phyloP scores from a whole-genome alignment of 441 rosid species.

The Adansonia gregorii region DNA sequence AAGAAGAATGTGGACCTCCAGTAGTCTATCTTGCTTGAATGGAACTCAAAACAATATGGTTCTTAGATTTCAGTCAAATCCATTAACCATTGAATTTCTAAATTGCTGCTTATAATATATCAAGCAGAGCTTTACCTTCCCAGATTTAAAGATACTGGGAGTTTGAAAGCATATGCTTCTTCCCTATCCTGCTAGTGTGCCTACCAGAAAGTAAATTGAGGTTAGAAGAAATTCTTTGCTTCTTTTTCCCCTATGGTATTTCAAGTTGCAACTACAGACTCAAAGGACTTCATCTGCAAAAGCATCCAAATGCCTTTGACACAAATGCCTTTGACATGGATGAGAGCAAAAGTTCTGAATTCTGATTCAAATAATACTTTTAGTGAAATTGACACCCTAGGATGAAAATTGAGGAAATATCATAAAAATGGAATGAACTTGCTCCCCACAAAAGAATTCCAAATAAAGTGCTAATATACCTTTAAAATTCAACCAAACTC shows the following conservation, averaged over 20 bases:
- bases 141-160: background rate
- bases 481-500: slow-evolving; percentile 21
- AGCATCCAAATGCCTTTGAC: slow-evolving; percentile 18
- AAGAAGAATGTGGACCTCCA: slow-evolving; percentile 3
- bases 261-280: background rate
- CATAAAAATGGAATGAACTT: background rate
- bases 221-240: background rate
- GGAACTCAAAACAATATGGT: background rate
- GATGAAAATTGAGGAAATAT: slow-evolving; percentile 8
- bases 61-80: too few species aligned
- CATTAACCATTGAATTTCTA: too few species aligned
- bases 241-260: background rate
- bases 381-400: slow-evolving; percentile 20
- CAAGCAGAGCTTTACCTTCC: background rate
- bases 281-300: background rate
- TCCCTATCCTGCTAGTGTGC: background rate
- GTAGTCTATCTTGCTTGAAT: background rate
- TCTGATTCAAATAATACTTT: background rate
- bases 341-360: background rate
- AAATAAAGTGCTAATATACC: background rate
- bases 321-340: background rate
- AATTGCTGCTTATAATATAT: too few species aligned
- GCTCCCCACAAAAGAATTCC: too few species aligned
- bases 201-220: background rate
- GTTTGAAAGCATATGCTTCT: background rate